Conservation (phyloP, 495 filamentous ascomycete species). For the Glarea lozoyensis region DNA sequence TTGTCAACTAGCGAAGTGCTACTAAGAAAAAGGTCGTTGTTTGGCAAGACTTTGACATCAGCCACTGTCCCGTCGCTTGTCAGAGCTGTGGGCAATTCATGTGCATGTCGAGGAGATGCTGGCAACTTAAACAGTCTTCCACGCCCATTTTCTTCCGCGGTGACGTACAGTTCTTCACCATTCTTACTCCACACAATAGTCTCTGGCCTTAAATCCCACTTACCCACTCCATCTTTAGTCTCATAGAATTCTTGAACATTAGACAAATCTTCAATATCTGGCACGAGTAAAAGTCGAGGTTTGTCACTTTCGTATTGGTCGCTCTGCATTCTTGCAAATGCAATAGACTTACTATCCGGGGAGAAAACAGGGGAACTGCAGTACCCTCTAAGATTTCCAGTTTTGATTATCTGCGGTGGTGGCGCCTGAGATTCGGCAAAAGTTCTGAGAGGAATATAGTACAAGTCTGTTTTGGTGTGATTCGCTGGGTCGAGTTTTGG, state of each 20-base stretch:
- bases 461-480: conserved; percentile 74
- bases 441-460: conserved; percentile 56
- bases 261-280: conserved; percentile 48
- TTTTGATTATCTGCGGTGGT: conserved; percentile 34
- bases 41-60: conserved; percentile 45
- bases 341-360: conserved; percentile 60
- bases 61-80: conserved; percentile 52
- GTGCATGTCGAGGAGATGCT: conserved; percentile 40
- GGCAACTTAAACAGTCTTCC: conserved; percentile 57
- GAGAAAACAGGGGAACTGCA: conserved; percentile 68
- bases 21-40: conserved; percentile 51
- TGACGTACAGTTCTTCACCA: conserved; percentile 53
- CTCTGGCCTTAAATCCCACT: conserved; percentile 62
- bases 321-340: conserved; percentile 71
- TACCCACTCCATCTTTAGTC: conserved; percentile 50
- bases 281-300: conserved; percentile 61
- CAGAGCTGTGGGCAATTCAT: conserved; percentile 42
- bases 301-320: conserved; percentile 88
- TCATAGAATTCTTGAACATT: conserved; percentile 55
- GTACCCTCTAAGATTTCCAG: conserved; percentile 55
- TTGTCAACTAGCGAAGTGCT: conserved; percentile 61
- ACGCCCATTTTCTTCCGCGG: conserved; percentile 57
- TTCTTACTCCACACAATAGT: conserved; percentile 56
- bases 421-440: conserved; percentile 44
- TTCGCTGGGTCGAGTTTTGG: conserved; percentile 66